Evolutionary conservation across 176 grass and related monocot species (phyloP).

Genomic region (Neostapfia colusana): DNA sequence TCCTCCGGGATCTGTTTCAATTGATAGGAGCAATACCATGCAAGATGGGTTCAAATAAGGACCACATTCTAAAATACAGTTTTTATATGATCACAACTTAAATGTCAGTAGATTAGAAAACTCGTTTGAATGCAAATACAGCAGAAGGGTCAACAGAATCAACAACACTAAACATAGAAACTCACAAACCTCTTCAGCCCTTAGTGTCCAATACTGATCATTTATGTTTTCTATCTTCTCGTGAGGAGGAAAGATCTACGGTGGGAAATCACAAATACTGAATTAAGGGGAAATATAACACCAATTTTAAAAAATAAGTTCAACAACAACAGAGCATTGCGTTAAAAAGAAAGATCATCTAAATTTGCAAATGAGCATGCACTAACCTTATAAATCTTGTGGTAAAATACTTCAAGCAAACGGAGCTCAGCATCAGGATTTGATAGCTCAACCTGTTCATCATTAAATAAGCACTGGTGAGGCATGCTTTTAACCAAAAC

Average conservation of each 20-base stretch:
- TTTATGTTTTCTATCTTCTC: slow-evolving; percentile 93
- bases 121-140: background rate
- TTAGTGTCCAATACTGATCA: slow-evolving; percentile 87
- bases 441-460: slow-evolving; percentile 84
- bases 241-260: slow-evolving; percentile 65
- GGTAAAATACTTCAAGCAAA: slow-evolving; percentile 96
- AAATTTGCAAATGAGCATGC: slow-evolving; percentile 15
- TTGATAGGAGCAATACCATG: slow-evolving; percentile 23
- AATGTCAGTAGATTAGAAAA: background rate
- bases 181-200: slow-evolving; percentile 70
- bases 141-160: slow-evolving; percentile 1
- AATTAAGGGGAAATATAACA: background rate
- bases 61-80: background rate
- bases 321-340: background rate
- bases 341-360: background rate
- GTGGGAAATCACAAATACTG: slow-evolving; percentile 22
- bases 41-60: background rate
- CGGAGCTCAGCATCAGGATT: slow-evolving; percentile 84
- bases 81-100: background rate
- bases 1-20: slow-evolving; percentile 75
- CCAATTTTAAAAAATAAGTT: slow-evolving; percentile 5
- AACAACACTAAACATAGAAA: slow-evolving; percentile 18
- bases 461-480: slow-evolving; percentile 36
- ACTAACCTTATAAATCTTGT: slow-evolving; percentile 94
- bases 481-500: background rate